Evolutionary conservation across 805 yeast genomes (phyloP).

Genomic region (Kuraishia borneana): DNA sequence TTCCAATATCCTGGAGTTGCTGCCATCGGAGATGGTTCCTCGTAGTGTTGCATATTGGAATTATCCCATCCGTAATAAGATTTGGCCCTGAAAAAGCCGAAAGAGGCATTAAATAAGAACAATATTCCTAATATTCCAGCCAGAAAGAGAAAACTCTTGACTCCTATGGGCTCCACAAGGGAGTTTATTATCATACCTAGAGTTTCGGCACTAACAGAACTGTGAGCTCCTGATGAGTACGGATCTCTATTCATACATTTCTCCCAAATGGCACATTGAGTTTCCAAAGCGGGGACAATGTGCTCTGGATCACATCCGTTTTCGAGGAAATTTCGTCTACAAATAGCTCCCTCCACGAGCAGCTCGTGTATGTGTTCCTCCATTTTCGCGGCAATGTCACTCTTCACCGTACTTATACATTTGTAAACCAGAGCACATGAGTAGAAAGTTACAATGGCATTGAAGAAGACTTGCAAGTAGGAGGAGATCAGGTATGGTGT

Average conservation of each 20-base stretch:
- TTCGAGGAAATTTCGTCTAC: slow-evolving; percentile 37
- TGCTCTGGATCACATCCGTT: slow-evolving; percentile 48
- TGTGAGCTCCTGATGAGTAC: slow-evolving; percentile 32
- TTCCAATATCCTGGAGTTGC: slow-evolving; percentile 2
- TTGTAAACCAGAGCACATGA: slow-evolving; percentile 30
- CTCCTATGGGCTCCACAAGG: slow-evolving; percentile 56
- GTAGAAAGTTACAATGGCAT: slow-evolving; percentile 32
- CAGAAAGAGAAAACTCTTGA: slow-evolving; percentile 40
- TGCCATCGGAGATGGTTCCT: background rate
- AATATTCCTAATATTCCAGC: slow-evolving; percentile 20
- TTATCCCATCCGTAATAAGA: slow-evolving; percentile 28
- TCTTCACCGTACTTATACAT: slow-evolving; percentile 34
- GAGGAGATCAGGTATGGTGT: slow-evolving; percentile 49
- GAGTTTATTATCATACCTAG: slow-evolving; percentile 52
- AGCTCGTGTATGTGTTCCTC: slow-evolving; percentile 32
- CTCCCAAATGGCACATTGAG: slow-evolving; percentile 50
- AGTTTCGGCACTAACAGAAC: slow-evolving; percentile 50
- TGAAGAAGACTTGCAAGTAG: slow-evolving; percentile 45
- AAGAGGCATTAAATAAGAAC: slow-evolving; percentile 52
- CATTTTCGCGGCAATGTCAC: slow-evolving; percentile 43
- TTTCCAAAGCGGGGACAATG: slow-evolving; percentile 47
- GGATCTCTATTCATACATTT: slow-evolving; percentile 56
- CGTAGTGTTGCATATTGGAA: background rate
- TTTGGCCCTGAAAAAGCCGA: slow-evolving; percentile 55
- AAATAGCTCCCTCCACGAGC: slow-evolving; percentile 39